phyloP scores from a whole-genome alignment of 352 stramenopile species.

The Phytophthora macrochlamydospora region DNA sequence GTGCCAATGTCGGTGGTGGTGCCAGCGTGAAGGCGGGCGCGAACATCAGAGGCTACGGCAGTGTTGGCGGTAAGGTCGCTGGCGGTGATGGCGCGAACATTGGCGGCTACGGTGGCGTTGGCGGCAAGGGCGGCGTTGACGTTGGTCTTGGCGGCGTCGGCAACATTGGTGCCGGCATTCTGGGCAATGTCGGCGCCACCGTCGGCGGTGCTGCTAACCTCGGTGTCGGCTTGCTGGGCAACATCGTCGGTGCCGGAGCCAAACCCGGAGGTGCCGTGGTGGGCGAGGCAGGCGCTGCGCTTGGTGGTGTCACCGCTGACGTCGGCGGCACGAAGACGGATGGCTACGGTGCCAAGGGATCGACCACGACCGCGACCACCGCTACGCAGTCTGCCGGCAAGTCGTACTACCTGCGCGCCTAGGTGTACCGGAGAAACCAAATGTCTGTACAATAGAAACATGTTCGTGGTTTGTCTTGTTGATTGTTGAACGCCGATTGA shows the following conservation, averaged over 20 bases:
- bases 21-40: not conserved
- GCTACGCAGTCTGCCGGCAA: not conserved
- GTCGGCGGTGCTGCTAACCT: not conserved
- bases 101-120: too few relatives aligned
- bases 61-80: not conserved
- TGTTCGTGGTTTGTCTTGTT: too few relatives aligned
- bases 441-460: not conserved
- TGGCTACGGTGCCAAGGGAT: not conserved
- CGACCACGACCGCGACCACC: not conserved
- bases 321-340: not conserved
- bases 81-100: not conserved
- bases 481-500: too few relatives aligned
- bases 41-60: not conserved
- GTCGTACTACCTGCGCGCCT: not conserved
- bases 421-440: not conserved
- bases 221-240: too few relatives aligned
- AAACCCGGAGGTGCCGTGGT: not conserved
- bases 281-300: not conserved
- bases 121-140: not conserved
- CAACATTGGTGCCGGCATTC: not conserved
- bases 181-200: not conserved
- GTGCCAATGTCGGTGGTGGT: not conserved
- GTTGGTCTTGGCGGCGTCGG: not conserved
- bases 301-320: not conserved
- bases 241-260: not conserved